Conservation (phyloP, 805 yeast genomes). For the Metschnikowia amazonensis region DNA sequence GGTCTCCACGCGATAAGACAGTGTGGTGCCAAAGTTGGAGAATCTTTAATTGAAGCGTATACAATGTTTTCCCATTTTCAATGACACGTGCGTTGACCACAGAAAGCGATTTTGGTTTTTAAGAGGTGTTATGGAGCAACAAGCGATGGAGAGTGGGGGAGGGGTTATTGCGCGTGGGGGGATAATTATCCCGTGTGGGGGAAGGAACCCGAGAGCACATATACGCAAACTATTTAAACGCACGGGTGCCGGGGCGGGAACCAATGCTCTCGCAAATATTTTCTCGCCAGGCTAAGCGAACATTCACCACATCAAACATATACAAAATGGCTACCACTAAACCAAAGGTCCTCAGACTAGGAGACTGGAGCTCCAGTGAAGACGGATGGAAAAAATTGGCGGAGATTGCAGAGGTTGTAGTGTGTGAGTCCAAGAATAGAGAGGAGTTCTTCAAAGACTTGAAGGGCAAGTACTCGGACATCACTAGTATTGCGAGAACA, state of each 20-base stretch:
- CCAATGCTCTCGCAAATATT: background rate
- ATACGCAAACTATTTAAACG: slow-evolving; percentile 3
- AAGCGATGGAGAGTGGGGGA: slow-evolving; percentile 4
- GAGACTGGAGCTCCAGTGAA: slow-evolving; percentile 15
- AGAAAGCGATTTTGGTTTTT: too few relatives aligned
- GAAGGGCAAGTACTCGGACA: slow-evolving; percentile 41
- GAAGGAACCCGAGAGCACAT: background rate
- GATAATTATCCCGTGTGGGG: slow-evolving; percentile 1
- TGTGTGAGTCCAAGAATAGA: slow-evolving; percentile 33
- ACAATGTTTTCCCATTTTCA: too few relatives aligned
- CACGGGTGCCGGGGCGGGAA: background rate
- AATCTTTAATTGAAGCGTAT: background rate
- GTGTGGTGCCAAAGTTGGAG: too few relatives aligned
- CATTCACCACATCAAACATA: background rate
- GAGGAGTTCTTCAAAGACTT: slow-evolving; percentile 42
- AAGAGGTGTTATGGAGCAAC: too few relatives aligned
- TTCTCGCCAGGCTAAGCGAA: background rate
- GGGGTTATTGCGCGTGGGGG: slow-evolving; percentile 11
- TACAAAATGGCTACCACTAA: slow-evolving; percentile 10
- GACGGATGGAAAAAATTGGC: slow-evolving; percentile 15
- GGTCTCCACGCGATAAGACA: background rate
- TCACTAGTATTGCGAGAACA: slow-evolving; percentile 48
- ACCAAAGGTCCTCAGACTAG: slow-evolving; percentile 19
- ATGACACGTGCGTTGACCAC: too few relatives aligned
- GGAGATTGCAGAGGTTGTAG: slow-evolving; percentile 32